phyloP scores from a whole-genome alignment of 176 grass and related monocot species.

The Bonia amplexicaulis region DNA sequence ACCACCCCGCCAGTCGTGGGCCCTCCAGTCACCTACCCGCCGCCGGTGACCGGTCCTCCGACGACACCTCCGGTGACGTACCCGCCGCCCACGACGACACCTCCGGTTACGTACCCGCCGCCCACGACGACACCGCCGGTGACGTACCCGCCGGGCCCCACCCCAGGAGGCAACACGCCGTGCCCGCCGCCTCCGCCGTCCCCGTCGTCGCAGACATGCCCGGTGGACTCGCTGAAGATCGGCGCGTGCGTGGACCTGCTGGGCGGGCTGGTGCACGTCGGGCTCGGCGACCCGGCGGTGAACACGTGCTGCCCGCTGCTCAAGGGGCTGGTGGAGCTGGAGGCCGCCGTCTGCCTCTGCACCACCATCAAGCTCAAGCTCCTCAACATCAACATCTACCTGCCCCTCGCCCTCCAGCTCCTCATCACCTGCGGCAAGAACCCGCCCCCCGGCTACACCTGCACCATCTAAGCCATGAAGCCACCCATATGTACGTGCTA shows the following conservation, averaged over 20 bases:
- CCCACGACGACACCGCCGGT: not conserved
- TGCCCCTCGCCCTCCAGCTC: constrained; percentile 89
- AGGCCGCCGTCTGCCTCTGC: constrained; percentile 95
- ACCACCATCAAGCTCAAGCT: constrained; percentile 91
- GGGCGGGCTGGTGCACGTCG: constrained; percentile 90
- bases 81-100: not conserved
- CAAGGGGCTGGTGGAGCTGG: constrained; percentile 73
- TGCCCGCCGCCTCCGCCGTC: constrained; percentile 41
- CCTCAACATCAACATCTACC: constrained; percentile 92
- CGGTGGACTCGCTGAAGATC: constrained; percentile 80
- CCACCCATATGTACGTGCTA: not conserved
- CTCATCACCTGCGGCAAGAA: constrained; percentile 93
- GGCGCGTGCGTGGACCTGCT: constrained; percentile 95
- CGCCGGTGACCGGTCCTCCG: too few species aligned
- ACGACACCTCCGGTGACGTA: constrained; percentile 13
- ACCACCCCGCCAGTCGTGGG: not conserved
- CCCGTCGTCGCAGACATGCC: constrained; percentile 37
- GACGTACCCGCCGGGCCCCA: not conserved
- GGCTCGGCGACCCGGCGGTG: constrained; percentile 70
- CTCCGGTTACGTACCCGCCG: not conserved
- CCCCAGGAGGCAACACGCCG: constrained; percentile 2
- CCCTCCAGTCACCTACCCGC: not conserved
- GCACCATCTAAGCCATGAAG: constrained; percentile 38
- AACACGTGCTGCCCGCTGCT: constrained; percentile 94
- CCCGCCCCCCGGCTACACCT: constrained; percentile 84